Conservation (phyloP, 345 rosid genomes). For the Salix viminalis region DNA sequence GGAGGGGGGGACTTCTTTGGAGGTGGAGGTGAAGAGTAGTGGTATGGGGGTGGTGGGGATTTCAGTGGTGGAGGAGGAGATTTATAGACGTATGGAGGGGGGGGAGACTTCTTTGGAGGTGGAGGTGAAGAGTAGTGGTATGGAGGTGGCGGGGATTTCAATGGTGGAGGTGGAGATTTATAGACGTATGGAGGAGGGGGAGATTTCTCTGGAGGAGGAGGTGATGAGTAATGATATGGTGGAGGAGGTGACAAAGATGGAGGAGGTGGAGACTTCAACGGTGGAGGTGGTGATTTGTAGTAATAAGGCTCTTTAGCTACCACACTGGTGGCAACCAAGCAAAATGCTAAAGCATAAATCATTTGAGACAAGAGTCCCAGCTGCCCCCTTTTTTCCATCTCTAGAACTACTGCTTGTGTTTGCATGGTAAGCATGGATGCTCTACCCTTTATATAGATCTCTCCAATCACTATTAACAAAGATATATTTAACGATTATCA, state of each 20-base stretch:
- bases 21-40: too few species aligned
- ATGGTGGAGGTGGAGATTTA: background rate
- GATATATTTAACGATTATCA: background rate
- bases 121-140: background rate
- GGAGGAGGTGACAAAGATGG: background rate
- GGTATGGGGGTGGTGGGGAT: too few species aligned
- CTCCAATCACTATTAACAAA: background rate
- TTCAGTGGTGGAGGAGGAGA: too few species aligned
- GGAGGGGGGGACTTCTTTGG: background rate
- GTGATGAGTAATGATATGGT: background rate
- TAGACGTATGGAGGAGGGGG: background rate
- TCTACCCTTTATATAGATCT: constrained; percentile 18
- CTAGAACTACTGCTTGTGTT: background rate
- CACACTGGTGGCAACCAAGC: constrained; percentile 20
- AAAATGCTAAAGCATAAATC: constrained; percentile 24
- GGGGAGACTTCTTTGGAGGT: background rate
- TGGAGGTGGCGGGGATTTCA: background rate
- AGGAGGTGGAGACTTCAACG: background rate
- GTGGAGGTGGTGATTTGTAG: background rate
- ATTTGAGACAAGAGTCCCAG: constrained; percentile 30
- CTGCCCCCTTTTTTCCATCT: constrained; percentile 16
- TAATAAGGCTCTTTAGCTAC: constrained; percentile 21
- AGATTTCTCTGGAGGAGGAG: background rate
- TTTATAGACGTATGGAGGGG: constrained; percentile 1
- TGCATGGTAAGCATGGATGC: background rate